Percentiles rank a stretch among this genome's conserved stretches.
Evolutionary conservation across 129 eudicot genomes (phyloP).

Genomic region (Flaveria brownii): DNA sequence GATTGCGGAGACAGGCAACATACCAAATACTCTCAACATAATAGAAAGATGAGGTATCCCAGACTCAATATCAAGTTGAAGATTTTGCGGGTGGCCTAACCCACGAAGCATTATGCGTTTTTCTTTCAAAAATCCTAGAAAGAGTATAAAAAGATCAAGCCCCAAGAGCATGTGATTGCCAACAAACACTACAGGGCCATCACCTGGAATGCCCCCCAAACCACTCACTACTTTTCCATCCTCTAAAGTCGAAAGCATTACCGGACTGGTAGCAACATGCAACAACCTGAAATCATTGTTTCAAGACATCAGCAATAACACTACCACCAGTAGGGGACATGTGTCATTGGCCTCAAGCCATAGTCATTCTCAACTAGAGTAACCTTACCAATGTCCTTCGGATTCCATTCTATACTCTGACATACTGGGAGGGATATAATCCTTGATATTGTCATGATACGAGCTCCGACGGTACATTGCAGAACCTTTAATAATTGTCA

Average conservation of each 20-base stretch:
- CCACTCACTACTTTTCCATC: constrained; percentile 79
- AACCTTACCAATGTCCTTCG: constrained; percentile 39
- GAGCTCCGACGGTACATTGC: constrained; percentile 56
- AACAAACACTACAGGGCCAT: constrained; percentile 78
- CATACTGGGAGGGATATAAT: constrained; percentile 69
- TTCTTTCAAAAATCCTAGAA: constrained; percentile 56
- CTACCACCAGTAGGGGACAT: not conserved
- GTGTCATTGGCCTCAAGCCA: too few relatives aligned
- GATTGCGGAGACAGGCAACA: constrained; percentile 56
- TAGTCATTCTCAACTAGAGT: not conserved
- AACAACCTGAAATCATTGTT: constrained; percentile 44
- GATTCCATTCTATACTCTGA: constrained; percentile 60
- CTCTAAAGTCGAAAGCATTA: constrained; percentile 60
- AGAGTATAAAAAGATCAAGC: constrained; percentile 53
- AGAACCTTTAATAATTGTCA: constrained; percentile 67
- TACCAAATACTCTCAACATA: constrained; percentile 55
- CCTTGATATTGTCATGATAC: constrained; percentile 57
- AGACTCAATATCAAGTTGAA: constrained; percentile 30
- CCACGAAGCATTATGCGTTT: constrained; percentile 65
- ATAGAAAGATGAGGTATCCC: constrained; percentile 44
- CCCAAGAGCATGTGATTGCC: constrained; percentile 90
- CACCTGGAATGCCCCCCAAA: constrained; percentile 65
- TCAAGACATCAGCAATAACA: not conserved
- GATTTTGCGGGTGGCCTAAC: constrained; percentile 64
- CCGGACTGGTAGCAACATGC: constrained; percentile 49